phyloP scores from a whole-genome alignment of 495 filamentous ascomycete genomes.

The Saxophila tyrrhenica region DNA sequence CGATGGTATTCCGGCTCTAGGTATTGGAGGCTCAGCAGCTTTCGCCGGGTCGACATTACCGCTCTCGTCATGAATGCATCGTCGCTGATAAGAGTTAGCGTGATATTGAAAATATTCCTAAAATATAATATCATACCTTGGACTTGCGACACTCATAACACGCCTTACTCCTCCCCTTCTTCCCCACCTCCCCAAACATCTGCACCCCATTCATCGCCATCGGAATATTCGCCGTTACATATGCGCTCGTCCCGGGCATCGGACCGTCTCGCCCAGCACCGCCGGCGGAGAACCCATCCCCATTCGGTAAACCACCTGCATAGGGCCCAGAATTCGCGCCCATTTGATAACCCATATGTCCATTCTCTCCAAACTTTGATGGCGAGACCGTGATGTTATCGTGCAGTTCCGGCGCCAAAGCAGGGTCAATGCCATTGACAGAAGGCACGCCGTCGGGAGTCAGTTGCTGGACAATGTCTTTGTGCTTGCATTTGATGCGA shows the following conservation, averaged over 20 bases:
- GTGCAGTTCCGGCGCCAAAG: slow-evolving; percentile 13
- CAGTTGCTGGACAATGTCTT: slow-evolving; percentile 22
- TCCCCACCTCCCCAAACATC: slow-evolving; percentile 21
- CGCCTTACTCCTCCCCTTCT: slow-evolving; percentile 44
- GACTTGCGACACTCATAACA: slow-evolving; percentile 57
- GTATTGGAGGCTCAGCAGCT: slow-evolving; percentile 47
- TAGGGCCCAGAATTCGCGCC: not conserved
- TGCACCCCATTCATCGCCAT: slow-evolving; percentile 19
- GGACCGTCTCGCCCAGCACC: not conserved
- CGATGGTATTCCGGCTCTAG: slow-evolving; percentile 37
- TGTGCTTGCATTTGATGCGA: slow-evolving; percentile 37
- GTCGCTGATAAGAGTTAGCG: slow-evolving; percentile 36
- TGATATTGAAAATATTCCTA: too few species aligned
- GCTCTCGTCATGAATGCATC: slow-evolving; percentile 56
- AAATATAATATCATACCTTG: slow-evolving; percentile 44
- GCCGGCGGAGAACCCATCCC: not conserved
- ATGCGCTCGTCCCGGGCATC: slow-evolving; percentile 16
- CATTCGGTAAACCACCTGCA: slow-evolving; percentile 1
- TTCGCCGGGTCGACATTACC: slow-evolving; percentile 54
- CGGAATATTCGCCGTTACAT: slow-evolving; percentile 15
- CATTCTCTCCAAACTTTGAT: not conserved
- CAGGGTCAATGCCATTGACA: not conserved
- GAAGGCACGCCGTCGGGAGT: not conserved
- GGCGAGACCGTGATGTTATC: slow-evolving; percentile 18
- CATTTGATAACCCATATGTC: not conserved